Conservation (phyloP, 345 rosid genomes). For the Eutrema heterophyllum region DNA sequence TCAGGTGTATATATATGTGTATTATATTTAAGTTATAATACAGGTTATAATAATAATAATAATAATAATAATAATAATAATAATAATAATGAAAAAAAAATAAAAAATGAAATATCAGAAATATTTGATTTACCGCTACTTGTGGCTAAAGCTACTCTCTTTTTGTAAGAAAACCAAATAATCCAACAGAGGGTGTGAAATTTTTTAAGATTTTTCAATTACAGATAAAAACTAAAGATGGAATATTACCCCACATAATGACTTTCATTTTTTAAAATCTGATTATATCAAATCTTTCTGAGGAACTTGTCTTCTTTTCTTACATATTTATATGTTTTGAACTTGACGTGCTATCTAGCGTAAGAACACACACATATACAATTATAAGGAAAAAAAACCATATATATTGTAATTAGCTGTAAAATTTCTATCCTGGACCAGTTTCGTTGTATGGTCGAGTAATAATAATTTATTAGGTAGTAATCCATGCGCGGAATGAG, state of each 20-base stretch:
- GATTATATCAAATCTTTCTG: not conserved
- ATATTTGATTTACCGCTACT: not conserved
- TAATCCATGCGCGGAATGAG: no score
- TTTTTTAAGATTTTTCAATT: not conserved
- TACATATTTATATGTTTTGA: constrained; percentile 9
- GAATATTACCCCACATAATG: not conserved
- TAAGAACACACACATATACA: not conserved
- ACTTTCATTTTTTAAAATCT: not conserved
- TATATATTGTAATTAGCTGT: constrained; percentile 22
- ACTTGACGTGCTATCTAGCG: constrained; percentile 14
- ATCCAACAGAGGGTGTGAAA: not conserved
- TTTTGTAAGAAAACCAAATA: not conserved
- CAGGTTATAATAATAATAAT: not conserved
- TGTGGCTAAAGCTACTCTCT: constrained; percentile 6
- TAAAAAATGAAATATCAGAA: not conserved
- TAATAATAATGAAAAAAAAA: not conserved
- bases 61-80: not conserved
- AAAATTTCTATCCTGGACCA: constrained; percentile 21
- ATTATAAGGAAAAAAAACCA: not conserved
- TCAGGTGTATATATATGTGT: not conserved
- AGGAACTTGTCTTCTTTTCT: constrained; percentile 15
- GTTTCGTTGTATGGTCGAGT: constrained; percentile 19
- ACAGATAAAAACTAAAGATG: not conserved
- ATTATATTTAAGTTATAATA: not conserved
- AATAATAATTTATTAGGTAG: no score